These are phyloP conservation scores for Metschnikowia lachancei DNA, from an alignment of 805 yeast genomes.

Conservation along the genomic window DNA sequence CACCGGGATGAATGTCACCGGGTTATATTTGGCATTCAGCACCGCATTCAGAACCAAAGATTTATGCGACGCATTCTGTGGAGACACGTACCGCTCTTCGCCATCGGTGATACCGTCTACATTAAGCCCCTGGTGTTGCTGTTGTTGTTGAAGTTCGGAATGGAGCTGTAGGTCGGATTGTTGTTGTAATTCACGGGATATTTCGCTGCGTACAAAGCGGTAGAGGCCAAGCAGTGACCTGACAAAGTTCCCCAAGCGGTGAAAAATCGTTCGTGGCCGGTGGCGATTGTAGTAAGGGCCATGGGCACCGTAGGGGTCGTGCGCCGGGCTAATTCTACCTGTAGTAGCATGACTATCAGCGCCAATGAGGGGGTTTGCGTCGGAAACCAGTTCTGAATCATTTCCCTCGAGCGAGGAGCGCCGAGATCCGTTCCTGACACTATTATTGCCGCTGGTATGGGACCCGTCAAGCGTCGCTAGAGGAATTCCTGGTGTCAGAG, in stretches of 20 bases:
- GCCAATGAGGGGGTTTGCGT: slow-evolving; percentile 2
- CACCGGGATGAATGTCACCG: slow-evolving; percentile 81
- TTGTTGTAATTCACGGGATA: slow-evolving; percentile 7
- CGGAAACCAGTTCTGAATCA: not conserved
- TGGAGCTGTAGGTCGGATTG: slow-evolving; percentile 7
- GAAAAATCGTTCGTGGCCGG: not conserved
- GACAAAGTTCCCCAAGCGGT: not conserved
- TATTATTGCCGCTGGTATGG: not conserved
- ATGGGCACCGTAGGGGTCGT: not conserved
- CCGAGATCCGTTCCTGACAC: no score
- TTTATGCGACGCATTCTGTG: slow-evolving; percentile 28
- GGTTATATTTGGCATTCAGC: slow-evolving; percentile 91
- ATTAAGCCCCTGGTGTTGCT: not conserved
- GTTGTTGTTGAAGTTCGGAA: slow-evolving; percentile 4
- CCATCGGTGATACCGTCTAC: not conserved
- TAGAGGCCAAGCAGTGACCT: slow-evolving; percentile 9
- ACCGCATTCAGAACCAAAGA: slow-evolving; percentile 67
- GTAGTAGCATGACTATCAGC: no score
- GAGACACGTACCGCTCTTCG: slow-evolving; percentile 40
- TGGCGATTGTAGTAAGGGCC: not conserved
- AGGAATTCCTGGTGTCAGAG: slow-evolving; percentile 24
- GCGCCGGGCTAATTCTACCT: no score
- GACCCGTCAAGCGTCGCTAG: slow-evolving; percentile 23
- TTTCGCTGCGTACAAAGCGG: slow-evolving; percentile 4
- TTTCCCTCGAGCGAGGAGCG: not conserved